These are phyloP conservation scores for Coffea canephora DNA, from an alignment of 257 asterid species.

Conservation along the genomic window DNA sequence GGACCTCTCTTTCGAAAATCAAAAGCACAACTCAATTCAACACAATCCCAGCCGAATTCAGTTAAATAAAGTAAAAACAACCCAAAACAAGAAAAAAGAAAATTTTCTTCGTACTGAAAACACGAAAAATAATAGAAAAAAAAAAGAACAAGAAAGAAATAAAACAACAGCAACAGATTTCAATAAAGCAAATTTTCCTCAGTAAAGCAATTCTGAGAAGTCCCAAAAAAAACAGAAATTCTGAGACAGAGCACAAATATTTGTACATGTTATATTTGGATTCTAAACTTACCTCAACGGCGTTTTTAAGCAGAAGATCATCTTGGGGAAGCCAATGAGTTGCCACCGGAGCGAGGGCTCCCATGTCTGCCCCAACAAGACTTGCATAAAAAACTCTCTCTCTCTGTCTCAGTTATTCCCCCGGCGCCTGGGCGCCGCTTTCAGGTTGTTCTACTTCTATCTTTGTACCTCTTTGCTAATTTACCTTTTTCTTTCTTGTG, in stretches of 20 bases:
- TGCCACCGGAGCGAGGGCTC: constrained; percentile 48
- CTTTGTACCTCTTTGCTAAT: background rate
- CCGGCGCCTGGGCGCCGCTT: constrained; percentile 10
- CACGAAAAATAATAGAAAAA: background rate
- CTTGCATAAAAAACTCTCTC: constrained; percentile 10
- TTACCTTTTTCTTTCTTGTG: no score
- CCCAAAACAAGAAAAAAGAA: background rate
- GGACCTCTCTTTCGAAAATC: background rate
- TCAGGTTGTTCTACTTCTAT: background rate
- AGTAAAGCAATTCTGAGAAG: background rate
- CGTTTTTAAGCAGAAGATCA: constrained; percentile 58
- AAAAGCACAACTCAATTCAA: background rate
- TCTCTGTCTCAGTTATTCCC: background rate
- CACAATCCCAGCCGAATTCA: background rate
- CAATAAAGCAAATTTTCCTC: constrained; percentile 10
- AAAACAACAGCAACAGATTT: constrained; percentile 7
- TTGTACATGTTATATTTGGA: background rate
- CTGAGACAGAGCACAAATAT: background rate
- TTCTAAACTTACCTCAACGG: constrained; percentile 58
- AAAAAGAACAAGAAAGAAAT: background rate
- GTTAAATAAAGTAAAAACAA: background rate
- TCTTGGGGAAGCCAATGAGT: constrained; percentile 56
- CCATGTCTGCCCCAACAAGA: constrained; percentile 43
- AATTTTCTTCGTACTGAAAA: background rate
- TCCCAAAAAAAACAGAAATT: background rate